Evolutionary conservation across 139 green algal genomes (phyloP), one percentile per base, ranked within the genome.

Genomic region (Haematococcus sp.): DNA sequence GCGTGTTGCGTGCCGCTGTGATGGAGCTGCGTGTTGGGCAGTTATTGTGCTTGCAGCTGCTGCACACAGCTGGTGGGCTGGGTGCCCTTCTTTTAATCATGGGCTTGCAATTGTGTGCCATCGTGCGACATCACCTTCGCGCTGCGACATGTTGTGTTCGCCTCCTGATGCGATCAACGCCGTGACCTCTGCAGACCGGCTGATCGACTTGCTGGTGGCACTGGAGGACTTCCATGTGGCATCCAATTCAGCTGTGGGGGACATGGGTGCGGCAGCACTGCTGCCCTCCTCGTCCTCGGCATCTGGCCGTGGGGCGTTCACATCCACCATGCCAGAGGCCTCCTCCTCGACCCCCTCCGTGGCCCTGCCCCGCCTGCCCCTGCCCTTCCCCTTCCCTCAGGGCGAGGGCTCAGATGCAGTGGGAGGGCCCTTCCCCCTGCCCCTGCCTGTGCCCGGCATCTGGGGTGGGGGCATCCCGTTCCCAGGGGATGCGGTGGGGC

Each of bases 201-300:
- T 99, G 23, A 97, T 99, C 40, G 96, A 99, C 80, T 73, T 99
- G 51, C 87, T 99, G 61, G 82, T 88, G n/a, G 96, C 96, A 0
- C 94, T 98, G 76, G 96, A 99, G 85, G 90, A 81, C 44, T 99
- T 97, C 80, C 81, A 80, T 22, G 79, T 83, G 19, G 75, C 80
- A 2, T 89, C 86, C 19, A 80, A 83, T 17, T 88, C 76, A 0
- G 88, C 88, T 0, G 63, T 71, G 4, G 91, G 91, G 16, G 73
- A 86, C 63, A 60, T 91, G 66, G 81, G 83, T 69, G 34, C 4
- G n/a, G 25, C 61, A 54, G 61, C 63, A 35, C 23, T 58, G 23
- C 34, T 33, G 34, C 61, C 30, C 5, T 30, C n/a, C n/a, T n/a
- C n/a, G n/a, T n/a, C n/a, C n/a, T 49, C 40, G 11, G 40, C 40